Evolutionary conservation across 2,329 filamentous ascomycete genomes (phyloP).

Genomic region (Exophiala alcalophila): DNA sequence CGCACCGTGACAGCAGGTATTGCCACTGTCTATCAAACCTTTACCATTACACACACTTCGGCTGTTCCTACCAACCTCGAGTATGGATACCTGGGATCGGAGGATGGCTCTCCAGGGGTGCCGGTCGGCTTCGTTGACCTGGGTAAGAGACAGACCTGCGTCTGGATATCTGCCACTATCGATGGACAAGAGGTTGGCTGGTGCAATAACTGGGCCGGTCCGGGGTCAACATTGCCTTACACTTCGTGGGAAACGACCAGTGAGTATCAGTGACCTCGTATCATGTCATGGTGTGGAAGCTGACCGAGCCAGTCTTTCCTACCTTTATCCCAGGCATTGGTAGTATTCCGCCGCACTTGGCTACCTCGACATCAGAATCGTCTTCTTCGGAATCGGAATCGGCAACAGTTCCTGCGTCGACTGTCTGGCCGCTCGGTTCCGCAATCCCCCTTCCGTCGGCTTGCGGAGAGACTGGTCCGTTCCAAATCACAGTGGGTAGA

Average conservation of each 20-base stretch:
- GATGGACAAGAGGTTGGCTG: slow-evolving; percentile 24
- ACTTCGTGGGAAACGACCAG: slow-evolving; percentile 28
- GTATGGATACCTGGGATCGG: slow-evolving; percentile 7
- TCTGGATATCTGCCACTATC: slow-evolving; percentile 28
- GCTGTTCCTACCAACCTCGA: slow-evolving; percentile 2
- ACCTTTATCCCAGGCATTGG: slow-evolving; percentile 18
- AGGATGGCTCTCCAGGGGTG: slow-evolving; percentile 4
- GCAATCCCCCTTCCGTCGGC: too few species aligned
- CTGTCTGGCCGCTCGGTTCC: too few species aligned
- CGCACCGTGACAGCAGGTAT: slow-evolving; percentile 6
- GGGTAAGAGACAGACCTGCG: slow-evolving; percentile 30
- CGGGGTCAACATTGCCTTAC: slow-evolving; percentile 19
- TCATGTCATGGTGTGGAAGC: too few species aligned
- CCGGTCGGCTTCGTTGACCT: slow-evolving; percentile 2
- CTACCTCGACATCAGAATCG: neutral
- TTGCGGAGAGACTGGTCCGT: slow-evolving; percentile 26
- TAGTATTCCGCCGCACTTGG: slow-evolving; percentile 6
- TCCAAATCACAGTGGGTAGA: slow-evolving; percentile 22
- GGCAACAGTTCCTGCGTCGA: too few species aligned
- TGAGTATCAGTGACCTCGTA: too few species aligned
- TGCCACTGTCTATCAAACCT: slow-evolving; percentile 10
- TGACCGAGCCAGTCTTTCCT: slow-evolving; percentile 12
- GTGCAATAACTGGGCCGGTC: slow-evolving; percentile 31
- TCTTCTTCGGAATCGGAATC: too few species aligned
- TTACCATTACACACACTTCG: slow-evolving; percentile 5